Evolutionary conservation across 495 filamentous ascomycete genomes (phyloP).

Genomic region (Neurospora sp.): DNA sequence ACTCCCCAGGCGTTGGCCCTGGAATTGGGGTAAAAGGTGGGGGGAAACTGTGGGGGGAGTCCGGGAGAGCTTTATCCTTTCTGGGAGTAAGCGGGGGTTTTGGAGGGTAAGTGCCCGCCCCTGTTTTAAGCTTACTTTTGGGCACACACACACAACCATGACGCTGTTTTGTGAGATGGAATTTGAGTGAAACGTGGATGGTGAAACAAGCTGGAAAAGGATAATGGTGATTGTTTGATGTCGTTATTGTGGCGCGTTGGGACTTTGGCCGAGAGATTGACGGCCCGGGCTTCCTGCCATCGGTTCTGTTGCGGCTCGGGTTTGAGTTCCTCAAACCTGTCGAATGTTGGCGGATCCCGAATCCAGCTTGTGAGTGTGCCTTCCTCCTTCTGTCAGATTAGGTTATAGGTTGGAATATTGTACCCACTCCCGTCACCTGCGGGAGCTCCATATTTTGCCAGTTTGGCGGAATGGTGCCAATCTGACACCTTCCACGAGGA

Average conservation of each 20-base stretch:
- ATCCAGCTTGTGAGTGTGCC: no score
- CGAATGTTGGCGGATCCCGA: no score
- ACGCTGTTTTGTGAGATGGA: background rate
- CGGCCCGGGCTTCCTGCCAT: background rate
- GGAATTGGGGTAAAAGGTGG: background rate
- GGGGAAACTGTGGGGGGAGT: background rate
- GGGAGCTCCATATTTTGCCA: no score
- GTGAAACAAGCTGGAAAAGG: background rate
- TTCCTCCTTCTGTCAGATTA: no score
- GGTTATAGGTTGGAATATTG: no score
- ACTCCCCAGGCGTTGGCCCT: background rate
- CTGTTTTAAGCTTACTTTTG: background rate
- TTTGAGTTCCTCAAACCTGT: no score
- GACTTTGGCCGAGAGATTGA: background rate
- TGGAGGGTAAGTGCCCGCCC: no score
- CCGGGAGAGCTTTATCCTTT: background rate
- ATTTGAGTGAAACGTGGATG: background rate
- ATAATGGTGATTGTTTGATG: background rate
- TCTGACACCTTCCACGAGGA: background rate
- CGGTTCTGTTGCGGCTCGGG: no score
- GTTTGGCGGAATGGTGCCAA: no score
- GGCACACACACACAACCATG: background rate
- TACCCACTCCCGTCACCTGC: no score
- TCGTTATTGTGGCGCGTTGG: background rate
- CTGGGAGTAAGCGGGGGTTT: background rate